Evolutionary conservation across 1,139 yeast species (phyloP).

Genomic region (Hansenula sp.): DNA sequence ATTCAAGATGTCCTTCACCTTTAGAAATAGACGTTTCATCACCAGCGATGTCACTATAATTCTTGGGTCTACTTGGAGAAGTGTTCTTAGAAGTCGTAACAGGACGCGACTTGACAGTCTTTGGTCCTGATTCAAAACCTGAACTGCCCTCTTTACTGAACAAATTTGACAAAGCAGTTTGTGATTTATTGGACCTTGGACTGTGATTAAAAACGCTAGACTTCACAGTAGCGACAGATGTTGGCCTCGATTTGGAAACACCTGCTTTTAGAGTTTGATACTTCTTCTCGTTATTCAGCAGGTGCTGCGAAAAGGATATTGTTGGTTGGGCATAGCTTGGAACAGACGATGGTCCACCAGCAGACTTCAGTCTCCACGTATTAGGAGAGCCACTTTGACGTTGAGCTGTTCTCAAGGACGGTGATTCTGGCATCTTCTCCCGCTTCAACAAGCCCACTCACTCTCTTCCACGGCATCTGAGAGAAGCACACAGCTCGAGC

Average conservation of each 20-base stretch:
- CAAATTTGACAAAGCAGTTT: not conserved
- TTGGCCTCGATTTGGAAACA: constrained; percentile 1
- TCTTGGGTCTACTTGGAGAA: too few species aligned
- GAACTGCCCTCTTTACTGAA: too few species aligned
- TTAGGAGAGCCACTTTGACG: not conserved
- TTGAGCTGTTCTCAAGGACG: not conserved
- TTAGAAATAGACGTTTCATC: too few species aligned
- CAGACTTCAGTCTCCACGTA: not conserved
- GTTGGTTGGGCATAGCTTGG: constrained; percentile 15
- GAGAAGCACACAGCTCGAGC: too few species aligned
- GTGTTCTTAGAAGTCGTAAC: too few species aligned
- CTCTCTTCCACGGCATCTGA: too few species aligned
- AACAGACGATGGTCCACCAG: not conserved
- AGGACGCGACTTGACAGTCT: too few species aligned
- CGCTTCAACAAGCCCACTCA: not conserved
- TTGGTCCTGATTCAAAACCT: too few species aligned
- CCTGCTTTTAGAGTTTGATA: constrained; percentile 5
- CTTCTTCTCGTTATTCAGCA: not conserved
- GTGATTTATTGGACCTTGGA: not conserved
- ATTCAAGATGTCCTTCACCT: too few species aligned
- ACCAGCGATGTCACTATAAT: too few species aligned
- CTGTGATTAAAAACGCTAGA: not conserved
- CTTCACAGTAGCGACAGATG: not conserved
- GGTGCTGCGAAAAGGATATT: constrained; percentile 6
- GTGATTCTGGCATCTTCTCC: not conserved